Percentiles rank a stretch among this genome's conserved stretches.
These are phyloP conservation scores for Kodamaea sagamina DNA, from an alignment of 805 yeast species.

Conservation along the genomic window DNA sequence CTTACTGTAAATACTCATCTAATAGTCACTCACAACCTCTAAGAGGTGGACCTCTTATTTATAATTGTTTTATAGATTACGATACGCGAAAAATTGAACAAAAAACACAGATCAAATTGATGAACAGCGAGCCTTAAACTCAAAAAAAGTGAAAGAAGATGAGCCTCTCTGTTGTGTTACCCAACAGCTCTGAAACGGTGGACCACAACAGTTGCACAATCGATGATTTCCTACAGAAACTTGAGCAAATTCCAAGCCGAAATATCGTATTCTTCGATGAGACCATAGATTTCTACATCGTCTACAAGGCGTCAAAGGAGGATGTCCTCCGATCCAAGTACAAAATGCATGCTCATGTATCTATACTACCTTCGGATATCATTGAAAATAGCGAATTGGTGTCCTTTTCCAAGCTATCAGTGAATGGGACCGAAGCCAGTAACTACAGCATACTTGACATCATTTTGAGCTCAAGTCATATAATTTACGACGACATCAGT, in stretches of 20 bases:
- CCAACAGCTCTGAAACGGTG: conserved; percentile 11
- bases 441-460: conserved; percentile 14
- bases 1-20: no score
- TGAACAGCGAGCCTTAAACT: background rate
- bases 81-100: no score
- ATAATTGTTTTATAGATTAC: no score
- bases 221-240: background rate
- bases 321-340: conserved; percentile 10
- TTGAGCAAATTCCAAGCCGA: conserved; percentile 13
- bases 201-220: background rate
- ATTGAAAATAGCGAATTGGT: conserved; percentile 8
- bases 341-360: conserved; percentile 21
- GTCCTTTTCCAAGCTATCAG: conserved; percentile 5
- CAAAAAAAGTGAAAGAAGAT: conserved; percentile 12
- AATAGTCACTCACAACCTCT: no score
- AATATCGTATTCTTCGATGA: conserved; percentile 36
- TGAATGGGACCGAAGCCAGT: conserved; percentile 3
- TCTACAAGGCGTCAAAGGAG: conserved; percentile 17
- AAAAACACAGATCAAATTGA: no score
- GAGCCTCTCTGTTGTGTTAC: conserved; percentile 16
- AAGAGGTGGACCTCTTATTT: no score
- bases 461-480: conserved; percentile 13
- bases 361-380: conserved; percentile 23
- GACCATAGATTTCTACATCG: conserved; percentile 28
- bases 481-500: conserved; percentile 14